A percentile compares a stretch with the other conserved stretches of the same genome.
Conservation (phyloP, 1,284 basidiomycete species). For the Sutorius eximius region DNA sequence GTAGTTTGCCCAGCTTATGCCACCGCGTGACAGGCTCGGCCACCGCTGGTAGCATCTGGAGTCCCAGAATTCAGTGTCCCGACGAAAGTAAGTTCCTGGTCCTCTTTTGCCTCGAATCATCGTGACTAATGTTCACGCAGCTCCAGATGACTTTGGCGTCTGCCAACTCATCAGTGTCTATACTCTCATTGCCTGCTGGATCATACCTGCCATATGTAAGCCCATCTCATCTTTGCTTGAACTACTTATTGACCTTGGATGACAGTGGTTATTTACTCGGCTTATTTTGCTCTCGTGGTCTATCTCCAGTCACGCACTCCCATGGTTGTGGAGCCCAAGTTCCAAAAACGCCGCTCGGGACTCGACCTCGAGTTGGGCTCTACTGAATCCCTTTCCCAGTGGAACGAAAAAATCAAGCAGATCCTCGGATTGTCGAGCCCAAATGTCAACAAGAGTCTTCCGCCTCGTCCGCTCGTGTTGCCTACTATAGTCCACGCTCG, state of each 20-base stretch:
- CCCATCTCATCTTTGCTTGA: slow-evolving; percentile 1
- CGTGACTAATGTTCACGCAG: slow-evolving; percentile 26
- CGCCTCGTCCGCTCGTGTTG: slow-evolving; percentile 5
- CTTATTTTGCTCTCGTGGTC: slow-evolving; percentile 37
- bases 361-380: slow-evolving; percentile 24
- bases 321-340: slow-evolving; percentile 17
- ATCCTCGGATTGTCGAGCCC: background rate
- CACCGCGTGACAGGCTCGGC: slow-evolving; percentile 43
- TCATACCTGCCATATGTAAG: slow-evolving; percentile 54
- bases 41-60: slow-evolving; percentile 44
- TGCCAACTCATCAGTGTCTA: slow-evolving; percentile 52
- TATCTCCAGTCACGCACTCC: slow-evolving; percentile 33
- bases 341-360: background rate
- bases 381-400: slow-evolving; percentile 1
- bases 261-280: slow-evolving; percentile 42
- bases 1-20: background rate
- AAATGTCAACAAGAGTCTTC: background rate
- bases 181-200: slow-evolving; percentile 55
- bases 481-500: slow-evolving; percentile 11
- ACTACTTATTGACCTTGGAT: background rate
- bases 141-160: slow-evolving; percentile 41
- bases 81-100: slow-evolving; percentile 37
- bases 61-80: slow-evolving; percentile 45
- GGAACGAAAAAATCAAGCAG: slow-evolving; percentile 9
- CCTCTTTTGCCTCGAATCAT: background rate